Evolutionary conservation across 2,329 filamentous ascomycete species (phyloP), one percentile per base, ranked within the genome.

Genomic region (Fusarium pseudograminearum): DNA sequence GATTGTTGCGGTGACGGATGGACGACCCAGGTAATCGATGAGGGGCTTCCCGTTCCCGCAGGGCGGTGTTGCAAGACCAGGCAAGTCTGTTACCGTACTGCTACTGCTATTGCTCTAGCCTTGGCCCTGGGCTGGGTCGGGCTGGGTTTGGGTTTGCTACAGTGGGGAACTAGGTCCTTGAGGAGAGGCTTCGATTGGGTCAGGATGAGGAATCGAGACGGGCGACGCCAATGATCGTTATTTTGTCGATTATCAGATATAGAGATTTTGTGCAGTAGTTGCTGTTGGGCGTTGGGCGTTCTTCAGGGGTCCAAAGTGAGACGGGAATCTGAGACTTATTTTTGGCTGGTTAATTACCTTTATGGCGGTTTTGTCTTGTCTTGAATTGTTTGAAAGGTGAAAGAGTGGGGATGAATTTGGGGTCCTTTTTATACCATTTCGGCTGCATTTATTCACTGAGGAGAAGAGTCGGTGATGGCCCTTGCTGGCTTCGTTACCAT

Each of bases 1-100:
- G 48, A 41, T 52, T 52, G 48, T 52, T 67, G 72, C 75, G 76
- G 76, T 78, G 75, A 78, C 73, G 73, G 41, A 44, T 73, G 72
- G 22, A 26, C 40, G 4, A 18, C 40, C 36, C 36, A n/a, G 36
- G 36, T 22, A 76, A 76, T 78, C 20, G 76, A 78, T 33, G 76
- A 78, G 76, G 76, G 76, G 76, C 74, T 65, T 47, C 61, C 62
- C 61, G 61, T 74, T 71, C 64, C 48, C 60, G 54, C 67, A 65
- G 64, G 48, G 71, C 70, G 66, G 70, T 73, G 68, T 70, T 71
- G 57, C 57, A 42, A 59, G 34, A 40, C 48, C 54, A 28, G 26
- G 26, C 26, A 31, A 51, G 33, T 45, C 47, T 52, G 48, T 42
- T 56, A 34, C 44, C 44, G 44, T 46, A 46, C 40, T 48, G 52